Evolutionary conservation across 306 rosid species (phyloP), one percentile per base, ranked within the genome.

Genomic region (Vigna unguiculata): DNA sequence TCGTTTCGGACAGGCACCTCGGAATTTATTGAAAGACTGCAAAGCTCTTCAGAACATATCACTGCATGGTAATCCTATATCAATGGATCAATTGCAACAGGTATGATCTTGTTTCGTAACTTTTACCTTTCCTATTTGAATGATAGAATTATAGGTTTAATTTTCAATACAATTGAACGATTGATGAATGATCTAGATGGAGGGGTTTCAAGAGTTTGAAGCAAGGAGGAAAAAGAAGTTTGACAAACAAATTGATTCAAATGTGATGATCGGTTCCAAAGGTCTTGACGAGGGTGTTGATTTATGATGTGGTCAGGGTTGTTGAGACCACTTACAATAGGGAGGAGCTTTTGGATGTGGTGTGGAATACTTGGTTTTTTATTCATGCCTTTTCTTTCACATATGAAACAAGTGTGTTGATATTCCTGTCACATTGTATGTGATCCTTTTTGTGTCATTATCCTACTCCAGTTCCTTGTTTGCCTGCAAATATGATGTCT

Each of bases 211-310:
- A 88, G 99, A 95, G 75, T 95, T 89, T 81, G 99, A 95, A 87
- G 87, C 78, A 4, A 91, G 97, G 75, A 89, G 98, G 86, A 95
- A 73, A 86, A 95, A 88, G 89, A 95, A 92, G 87, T 87, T 95
- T 32, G 98, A 95, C 91, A 95, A 95, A 83, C 98, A 95, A 71
- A 92, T 92, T 49, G 93, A 89, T 82, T 88, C 97, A 41, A 95
- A 95, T 75, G 98, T 91, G 58, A 90, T 95, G 93, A 90, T 95
- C 34, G 74, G 98, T 62, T 95, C 97, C 75, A 95, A 85, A 81
- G 96, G 98, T 82, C 96, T 96, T 2, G 97, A 96, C 25, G 99
- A 92, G 83, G 97, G 99, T 61, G 96, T 96, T 43, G 99, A 96
- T 86, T 85, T 78, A 48, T 95, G 84, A 89, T 66, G 75, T 71